Conservation (phyloP, 2,329 filamentous ascomycete genomes). For the Cercospora zeae-maydis region DNA sequence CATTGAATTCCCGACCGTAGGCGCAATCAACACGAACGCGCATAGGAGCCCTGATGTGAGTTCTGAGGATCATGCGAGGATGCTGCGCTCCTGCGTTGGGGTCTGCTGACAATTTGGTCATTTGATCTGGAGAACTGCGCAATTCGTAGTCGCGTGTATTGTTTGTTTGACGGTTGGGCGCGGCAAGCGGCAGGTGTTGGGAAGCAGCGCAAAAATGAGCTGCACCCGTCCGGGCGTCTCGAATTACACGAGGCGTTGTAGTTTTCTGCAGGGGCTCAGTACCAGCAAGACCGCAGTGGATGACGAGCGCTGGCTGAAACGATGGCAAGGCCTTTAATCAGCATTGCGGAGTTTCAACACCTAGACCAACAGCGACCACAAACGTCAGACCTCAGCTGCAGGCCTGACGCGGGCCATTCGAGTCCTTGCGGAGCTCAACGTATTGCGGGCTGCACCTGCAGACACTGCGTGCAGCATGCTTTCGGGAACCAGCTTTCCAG, state of each 20-base stretch:
- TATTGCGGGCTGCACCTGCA: not conserved
- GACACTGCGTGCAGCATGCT: slow-evolving; percentile 12
- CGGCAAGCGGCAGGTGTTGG: slow-evolving; percentile 18
- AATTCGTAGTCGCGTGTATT: not conserved
- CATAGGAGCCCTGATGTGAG: slow-evolving; percentile 11
- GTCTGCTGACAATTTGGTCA: slow-evolving; percentile 23
- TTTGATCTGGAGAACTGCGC: slow-evolving; percentile 3
- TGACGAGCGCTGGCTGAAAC: not conserved
- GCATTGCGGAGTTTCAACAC: not conserved
- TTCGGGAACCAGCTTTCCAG: slow-evolving; percentile 5
- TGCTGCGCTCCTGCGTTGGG: slow-evolving; percentile 12
- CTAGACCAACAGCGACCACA: not conserved
- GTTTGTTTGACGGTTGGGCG: slow-evolving; percentile 18
- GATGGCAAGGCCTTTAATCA: not conserved
- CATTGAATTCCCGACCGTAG: slow-evolving; percentile 11
- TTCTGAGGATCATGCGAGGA: slow-evolving; percentile 13
- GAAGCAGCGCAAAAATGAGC: slow-evolving; percentile 12
- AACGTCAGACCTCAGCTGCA: not conserved
- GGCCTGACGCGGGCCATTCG: not conserved
- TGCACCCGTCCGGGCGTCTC: slow-evolving; percentile 17
- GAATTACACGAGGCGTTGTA: slow-evolving; percentile 11
- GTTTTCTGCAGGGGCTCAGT: not conserved
- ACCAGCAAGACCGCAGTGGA: not conserved
- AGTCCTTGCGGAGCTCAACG: not conserved
- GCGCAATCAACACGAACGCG: slow-evolving; percentile 1